These are phyloP conservation scores for Conticribra guillardii DNA, from an alignment of 108 stramenopile genomes.

Conservation along the genomic window DNA sequence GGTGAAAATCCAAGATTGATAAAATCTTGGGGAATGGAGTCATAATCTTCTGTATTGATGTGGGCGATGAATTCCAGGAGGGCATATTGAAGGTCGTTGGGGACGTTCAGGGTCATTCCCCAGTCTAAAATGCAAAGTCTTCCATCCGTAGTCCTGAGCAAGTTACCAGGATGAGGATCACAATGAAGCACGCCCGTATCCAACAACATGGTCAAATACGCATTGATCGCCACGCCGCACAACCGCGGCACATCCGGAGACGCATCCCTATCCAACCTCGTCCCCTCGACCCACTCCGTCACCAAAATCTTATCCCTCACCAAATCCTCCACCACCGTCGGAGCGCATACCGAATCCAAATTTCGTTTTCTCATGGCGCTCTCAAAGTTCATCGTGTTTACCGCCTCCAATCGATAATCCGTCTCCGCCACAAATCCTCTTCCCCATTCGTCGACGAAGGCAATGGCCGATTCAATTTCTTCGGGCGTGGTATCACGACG, in stretches of 20 bases:
- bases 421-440: constrained; percentile 90
- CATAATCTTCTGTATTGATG: constrained; percentile 87
- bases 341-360: constrained; percentile 84
- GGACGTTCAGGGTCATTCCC: constrained; percentile 86
- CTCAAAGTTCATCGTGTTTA: constrained; percentile 74
- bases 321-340: constrained; percentile 66
- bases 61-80: constrained; percentile 91
- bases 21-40: constrained; percentile 83
- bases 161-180: constrained; percentile 56
- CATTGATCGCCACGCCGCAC: constrained; percentile 87
- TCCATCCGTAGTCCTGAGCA: constrained; percentile 83
- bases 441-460: constrained; percentile 92
- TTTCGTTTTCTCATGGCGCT: constrained; percentile 68
- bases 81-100: constrained; percentile 78
- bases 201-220: constrained; percentile 83
- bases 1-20: constrained; percentile 84
- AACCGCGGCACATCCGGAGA: constrained; percentile 74
- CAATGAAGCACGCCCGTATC: constrained; percentile 79
- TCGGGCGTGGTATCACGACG: constrained; percentile 48
- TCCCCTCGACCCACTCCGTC: constrained; percentile 93
- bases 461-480: constrained; percentile 68
- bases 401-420: constrained; percentile 86
- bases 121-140: constrained; percentile 86
- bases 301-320: constrained; percentile 81
- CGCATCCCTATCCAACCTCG: constrained; percentile 71